A percentile compares a stretch with the other conserved stretches of the same genome.
Conservation (phyloP, 768 basidiomycete genomes). For the Trametes gibbosa region DNA sequence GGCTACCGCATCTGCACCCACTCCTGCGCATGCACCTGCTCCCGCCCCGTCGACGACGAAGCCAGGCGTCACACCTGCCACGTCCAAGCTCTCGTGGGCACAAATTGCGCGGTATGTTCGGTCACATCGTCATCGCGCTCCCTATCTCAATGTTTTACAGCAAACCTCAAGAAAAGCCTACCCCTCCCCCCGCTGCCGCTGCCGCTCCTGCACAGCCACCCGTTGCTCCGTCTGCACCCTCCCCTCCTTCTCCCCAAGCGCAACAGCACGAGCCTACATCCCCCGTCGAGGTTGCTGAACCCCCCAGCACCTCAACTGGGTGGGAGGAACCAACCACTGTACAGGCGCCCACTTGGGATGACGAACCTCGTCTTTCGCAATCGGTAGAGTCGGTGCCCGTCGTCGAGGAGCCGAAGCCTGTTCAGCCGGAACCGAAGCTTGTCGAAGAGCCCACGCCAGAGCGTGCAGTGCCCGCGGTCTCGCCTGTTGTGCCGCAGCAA, state of each 20-base stretch:
- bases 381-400: constrained; percentile 23
- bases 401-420: constrained; percentile 12
- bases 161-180: constrained; percentile 59
- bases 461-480: constrained; percentile 3
- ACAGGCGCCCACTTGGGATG: constrained; percentile 36
- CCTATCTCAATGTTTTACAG: constrained; percentile 33
- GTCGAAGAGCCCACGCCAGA: constrained; percentile 58
- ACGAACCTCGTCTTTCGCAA: constrained; percentile 30
- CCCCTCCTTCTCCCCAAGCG: constrained; percentile 30
- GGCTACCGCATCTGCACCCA: constrained; percentile 31
- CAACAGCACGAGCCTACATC: constrained; percentile 25
- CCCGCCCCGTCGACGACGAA: constrained; percentile 19
- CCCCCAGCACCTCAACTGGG: constrained; percentile 16
- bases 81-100: constrained; percentile 82
- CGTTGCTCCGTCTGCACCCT: constrained; percentile 23
- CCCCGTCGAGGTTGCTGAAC: constrained; percentile 20
- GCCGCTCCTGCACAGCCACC: constrained; percentile 24
- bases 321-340: constrained; percentile 40
- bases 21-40: constrained; percentile 25
- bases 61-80: constrained; percentile 57
- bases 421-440: constrained; percentile 15
- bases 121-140: not conserved
- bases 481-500: constrained; percentile 6
- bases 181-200: constrained; percentile 39
- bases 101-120: constrained; percentile 69